Conservation (phyloP, 2,329 filamentous ascomycete genomes). For the Exophiala aquamarina region DNA sequence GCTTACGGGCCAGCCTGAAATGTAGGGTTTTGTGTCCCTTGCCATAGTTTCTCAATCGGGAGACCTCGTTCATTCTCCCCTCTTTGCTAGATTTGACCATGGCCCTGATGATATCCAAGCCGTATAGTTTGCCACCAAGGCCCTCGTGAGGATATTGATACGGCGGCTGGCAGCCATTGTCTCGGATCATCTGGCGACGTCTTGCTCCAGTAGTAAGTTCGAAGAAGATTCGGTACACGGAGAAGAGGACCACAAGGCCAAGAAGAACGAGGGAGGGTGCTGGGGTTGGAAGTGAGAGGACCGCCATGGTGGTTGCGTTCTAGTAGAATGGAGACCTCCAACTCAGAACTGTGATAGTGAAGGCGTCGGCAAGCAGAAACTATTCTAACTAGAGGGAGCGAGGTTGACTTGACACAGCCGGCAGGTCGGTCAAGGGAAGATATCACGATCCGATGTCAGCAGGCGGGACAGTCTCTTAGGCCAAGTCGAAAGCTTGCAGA, state of each 20-base stretch:
- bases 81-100: constrained; percentile 17
- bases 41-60: constrained; percentile 18
- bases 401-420: too few species aligned
- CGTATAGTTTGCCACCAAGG: constrained; percentile 23
- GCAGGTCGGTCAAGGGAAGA: too few species aligned
- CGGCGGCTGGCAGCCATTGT: constrained; percentile 50
- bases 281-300: constrained; percentile 7
- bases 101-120: constrained; percentile 23
- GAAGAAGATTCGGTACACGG: constrained; percentile 17
- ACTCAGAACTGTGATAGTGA: too few species aligned
- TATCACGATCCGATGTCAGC: too few species aligned
- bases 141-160: constrained; percentile 50
- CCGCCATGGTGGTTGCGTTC: constrained; percentile 14
- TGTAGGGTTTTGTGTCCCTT: constrained; percentile 19
- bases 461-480: too few species aligned
- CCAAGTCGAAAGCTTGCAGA: too few species aligned
- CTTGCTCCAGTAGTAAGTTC: constrained; percentile 23
- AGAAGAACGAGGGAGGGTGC: constrained; percentile 14
- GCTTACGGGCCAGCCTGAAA: constrained; percentile 1
- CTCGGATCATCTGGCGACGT: constrained; percentile 22
- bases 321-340: too few species aligned
- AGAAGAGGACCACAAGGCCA: constrained; percentile 12
- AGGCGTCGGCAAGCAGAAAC: too few species aligned
- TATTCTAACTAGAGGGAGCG: too few species aligned
- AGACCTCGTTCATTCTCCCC: constrained; percentile 20